Conservation (phyloP, 129 eudicot genomes). For the Pseudognaphalium luteoalbum region DNA sequence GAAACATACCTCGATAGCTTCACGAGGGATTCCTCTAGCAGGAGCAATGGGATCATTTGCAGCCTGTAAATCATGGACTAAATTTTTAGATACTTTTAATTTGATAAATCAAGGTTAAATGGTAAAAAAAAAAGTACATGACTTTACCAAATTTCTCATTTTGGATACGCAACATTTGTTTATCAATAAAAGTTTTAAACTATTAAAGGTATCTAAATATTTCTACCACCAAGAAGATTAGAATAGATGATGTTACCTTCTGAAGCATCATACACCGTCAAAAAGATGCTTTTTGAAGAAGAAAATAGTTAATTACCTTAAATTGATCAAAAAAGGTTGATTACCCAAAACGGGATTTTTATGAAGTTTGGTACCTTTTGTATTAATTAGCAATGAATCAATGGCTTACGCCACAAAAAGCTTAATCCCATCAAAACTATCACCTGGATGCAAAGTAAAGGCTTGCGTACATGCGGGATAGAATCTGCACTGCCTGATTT, state of each 20-base stretch:
- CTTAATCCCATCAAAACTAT: background rate
- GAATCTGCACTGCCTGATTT: slow-evolving; percentile 80
- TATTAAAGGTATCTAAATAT: too few relatives aligned
- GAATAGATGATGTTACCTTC: too few relatives aligned
- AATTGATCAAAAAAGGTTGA: too few relatives aligned
- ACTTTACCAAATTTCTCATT: too few relatives aligned
- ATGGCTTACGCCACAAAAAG: background rate
- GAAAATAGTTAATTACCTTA: too few relatives aligned
- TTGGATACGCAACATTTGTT: too few relatives aligned
- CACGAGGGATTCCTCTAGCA: slow-evolving; percentile 77
- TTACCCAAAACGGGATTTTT: too few relatives aligned
- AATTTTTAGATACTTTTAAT: background rate
- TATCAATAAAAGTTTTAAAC: too few relatives aligned
- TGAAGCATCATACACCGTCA: too few relatives aligned
- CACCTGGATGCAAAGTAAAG: slow-evolving; percentile 96
- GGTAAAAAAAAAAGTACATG: background rate
- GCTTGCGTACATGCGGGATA: slow-evolving; percentile 61
- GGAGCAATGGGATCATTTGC: slow-evolving; percentile 98
- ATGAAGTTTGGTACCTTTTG: too few relatives aligned
- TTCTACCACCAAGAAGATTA: too few relatives aligned
- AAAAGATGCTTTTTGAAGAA: too few relatives aligned
- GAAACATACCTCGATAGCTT: slow-evolving; percentile 67
- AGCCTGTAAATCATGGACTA: slow-evolving; percentile 57
- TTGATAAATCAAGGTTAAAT: background rate
- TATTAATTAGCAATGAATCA: background rate